Evolutionary conservation across 148 eudicot species (phyloP).

Genomic region (Cornus florida): DNA sequence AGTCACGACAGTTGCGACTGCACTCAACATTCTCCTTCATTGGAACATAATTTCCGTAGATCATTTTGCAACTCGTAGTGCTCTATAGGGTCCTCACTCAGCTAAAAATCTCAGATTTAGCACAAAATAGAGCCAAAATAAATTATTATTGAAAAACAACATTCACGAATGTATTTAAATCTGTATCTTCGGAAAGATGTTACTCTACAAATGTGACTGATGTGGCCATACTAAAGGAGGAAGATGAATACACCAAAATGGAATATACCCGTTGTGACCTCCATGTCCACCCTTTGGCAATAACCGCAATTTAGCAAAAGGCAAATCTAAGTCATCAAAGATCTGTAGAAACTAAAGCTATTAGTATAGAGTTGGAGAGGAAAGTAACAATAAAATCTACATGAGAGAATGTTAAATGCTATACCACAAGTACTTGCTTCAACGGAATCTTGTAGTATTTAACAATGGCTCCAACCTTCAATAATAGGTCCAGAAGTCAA

Average conservation of each 20-base stretch:
- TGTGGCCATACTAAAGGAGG: not conserved
- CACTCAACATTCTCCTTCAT: no score
- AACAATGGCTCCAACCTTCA: constrained; percentile 90
- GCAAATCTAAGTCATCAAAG: constrained; percentile 90
- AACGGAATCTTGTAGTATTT: constrained; percentile 91
- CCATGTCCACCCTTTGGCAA: constrained; percentile 99
- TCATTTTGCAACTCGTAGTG: no score
- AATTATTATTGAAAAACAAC: not conserved
- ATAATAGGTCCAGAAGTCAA: constrained; percentile 13
- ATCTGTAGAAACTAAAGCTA: constrained; percentile 44
- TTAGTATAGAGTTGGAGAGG: constrained; percentile 11
- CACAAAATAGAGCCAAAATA: no score
- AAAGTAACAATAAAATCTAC: not conserved
- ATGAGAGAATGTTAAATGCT: constrained; percentile 10
- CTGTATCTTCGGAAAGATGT: not conserved
- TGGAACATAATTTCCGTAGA: no score
- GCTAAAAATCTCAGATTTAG: no score
- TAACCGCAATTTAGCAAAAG: constrained; percentile 83
- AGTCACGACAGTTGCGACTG: no score
- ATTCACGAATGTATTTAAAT: not conserved
- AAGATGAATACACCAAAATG: not conserved
- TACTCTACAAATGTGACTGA: not conserved
- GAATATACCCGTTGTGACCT: constrained; percentile 91
- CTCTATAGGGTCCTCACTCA: no score
- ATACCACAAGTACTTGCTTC: constrained; percentile 95